A percentile compares a stretch with the other conserved stretches of the same genome.
Conservation (phyloP, 306 rosid species). For the Lupinus albus region DNA sequence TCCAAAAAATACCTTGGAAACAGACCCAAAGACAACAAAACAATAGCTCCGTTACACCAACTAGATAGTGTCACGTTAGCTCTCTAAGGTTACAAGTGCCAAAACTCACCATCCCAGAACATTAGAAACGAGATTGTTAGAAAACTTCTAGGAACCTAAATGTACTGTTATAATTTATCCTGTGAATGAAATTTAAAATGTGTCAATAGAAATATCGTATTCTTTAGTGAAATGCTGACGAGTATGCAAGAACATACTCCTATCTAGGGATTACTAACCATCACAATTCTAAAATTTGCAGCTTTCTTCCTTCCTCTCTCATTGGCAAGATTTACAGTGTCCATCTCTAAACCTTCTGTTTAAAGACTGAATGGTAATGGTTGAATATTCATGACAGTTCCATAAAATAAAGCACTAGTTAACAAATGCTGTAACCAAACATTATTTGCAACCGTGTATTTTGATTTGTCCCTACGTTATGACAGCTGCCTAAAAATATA, state of each 20-base stretch:
- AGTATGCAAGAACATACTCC: too few relatives aligned
- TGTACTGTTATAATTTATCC: conserved; percentile 2
- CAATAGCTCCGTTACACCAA: conserved; percentile 3
- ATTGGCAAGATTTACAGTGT: neutral
- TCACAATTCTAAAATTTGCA: neutral
- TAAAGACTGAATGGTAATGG: too few relatives aligned
- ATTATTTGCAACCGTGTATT: conserved; percentile 7
- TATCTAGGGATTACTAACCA: too few relatives aligned
- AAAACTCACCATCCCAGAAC: conserved; percentile 6
- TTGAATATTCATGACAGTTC: too few relatives aligned
- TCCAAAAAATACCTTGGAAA: too few relatives aligned
- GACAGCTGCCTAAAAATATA: conserved; percentile 24
- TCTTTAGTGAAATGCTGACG: too few relatives aligned
- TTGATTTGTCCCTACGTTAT: conserved; percentile 20
- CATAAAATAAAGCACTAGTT: too few relatives aligned
- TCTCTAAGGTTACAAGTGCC: conserved; percentile 24
- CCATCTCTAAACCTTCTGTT: neutral
- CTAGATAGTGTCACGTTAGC: conserved; percentile 33
- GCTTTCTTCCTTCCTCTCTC: neutral
- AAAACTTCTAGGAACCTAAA: conserved; percentile 27
- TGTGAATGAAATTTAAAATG: conserved; percentile 21
- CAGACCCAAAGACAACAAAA: neutral
- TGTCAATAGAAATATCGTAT: neutral
- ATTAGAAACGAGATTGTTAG: conserved; percentile 20
- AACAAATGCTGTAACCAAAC: neutral